These are phyloP conservation scores for Dactylonectria macrodidyma DNA, from an alignment of 2,329 filamentous ascomycete species.

Conservation along the genomic window DNA sequence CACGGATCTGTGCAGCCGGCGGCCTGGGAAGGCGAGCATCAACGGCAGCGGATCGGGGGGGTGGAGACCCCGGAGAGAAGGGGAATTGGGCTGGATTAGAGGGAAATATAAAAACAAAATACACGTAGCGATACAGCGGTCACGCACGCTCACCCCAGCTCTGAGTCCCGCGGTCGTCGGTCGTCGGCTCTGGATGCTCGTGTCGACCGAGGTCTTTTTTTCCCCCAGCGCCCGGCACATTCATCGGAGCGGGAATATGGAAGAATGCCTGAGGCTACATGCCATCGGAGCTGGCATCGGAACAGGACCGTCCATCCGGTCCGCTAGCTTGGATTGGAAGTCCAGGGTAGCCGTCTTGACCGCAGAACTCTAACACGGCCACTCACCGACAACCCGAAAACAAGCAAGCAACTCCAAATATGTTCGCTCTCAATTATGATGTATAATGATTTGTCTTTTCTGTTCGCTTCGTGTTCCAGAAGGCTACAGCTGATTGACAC, in stretches of 20 bases:
- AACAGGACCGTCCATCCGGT: slow-evolving; percentile 24
- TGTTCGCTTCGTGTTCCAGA: too few species aligned
- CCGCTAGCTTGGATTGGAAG: slow-evolving; percentile 35
- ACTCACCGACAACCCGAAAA: background rate
- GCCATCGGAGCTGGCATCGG: slow-evolving; percentile 31
- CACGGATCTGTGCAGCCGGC: slow-evolving; percentile 42
- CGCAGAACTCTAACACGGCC: background rate
- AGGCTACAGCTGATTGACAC: too few species aligned
- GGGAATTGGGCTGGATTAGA: slow-evolving; percentile 23
- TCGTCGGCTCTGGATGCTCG: slow-evolving; percentile 41
- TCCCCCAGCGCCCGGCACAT: slow-evolving; percentile 10
- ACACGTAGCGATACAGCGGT: slow-evolving; percentile 15
- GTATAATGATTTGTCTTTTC: too few species aligned
- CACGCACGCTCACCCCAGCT: slow-evolving; percentile 27
- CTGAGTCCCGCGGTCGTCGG: slow-evolving; percentile 44
- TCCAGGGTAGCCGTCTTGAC: slow-evolving; percentile 21
- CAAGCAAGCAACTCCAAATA: background rate
- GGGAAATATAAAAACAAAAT: slow-evolving; percentile 30
- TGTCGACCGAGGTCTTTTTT: slow-evolving; percentile 43
- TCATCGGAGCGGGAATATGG: slow-evolving; percentile 32
- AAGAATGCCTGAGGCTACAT: slow-evolving; percentile 19
- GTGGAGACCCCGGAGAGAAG: slow-evolving; percentile 48
- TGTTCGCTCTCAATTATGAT: too few species aligned
- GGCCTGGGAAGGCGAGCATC: slow-evolving; percentile 41
- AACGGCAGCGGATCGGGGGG: slow-evolving; percentile 30